phyloP scores from a whole-genome alignment of 345 rosid genomes.

The Eucalyptus marginata region DNA sequence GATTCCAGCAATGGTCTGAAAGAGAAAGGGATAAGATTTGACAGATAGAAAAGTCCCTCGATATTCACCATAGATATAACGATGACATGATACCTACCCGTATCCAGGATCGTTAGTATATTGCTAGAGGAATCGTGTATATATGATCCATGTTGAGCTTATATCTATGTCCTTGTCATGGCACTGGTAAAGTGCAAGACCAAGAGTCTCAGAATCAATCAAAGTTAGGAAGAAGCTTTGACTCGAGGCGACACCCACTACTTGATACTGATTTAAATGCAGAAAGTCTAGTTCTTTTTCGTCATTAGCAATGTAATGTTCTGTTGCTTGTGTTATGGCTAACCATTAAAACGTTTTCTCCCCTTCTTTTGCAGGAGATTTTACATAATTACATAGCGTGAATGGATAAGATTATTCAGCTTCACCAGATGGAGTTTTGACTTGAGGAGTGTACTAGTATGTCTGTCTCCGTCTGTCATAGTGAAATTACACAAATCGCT shows the following conservation, averaged over 20 bases:
- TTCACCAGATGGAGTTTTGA: neutral
- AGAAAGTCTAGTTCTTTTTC: neutral
- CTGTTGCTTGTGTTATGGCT: neutral
- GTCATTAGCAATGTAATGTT: neutral
- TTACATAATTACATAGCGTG: neutral
- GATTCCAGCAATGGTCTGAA: neutral
- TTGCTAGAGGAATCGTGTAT: neutral
- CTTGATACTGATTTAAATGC: neutral
- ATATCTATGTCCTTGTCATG: neutral
- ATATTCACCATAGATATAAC: neutral
- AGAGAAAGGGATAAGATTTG: neutral
- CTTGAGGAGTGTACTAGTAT: neutral
- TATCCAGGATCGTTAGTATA: neutral
- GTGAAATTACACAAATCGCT: neutral
- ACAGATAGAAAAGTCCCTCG: neutral
- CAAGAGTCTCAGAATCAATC: neutral
- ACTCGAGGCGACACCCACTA: neutral
- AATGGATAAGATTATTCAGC: neutral
- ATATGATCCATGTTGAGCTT: neutral
- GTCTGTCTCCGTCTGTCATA: neutral
- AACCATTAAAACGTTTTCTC: neutral
- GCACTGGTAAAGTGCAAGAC: neutral
- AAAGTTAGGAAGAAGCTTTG: neutral
- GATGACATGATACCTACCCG: neutral
- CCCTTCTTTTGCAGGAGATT: neutral